Evolutionary conservation across 495 filamentous ascomycete genomes (phyloP).

Genomic region (Penicillium roqueforti): DNA sequence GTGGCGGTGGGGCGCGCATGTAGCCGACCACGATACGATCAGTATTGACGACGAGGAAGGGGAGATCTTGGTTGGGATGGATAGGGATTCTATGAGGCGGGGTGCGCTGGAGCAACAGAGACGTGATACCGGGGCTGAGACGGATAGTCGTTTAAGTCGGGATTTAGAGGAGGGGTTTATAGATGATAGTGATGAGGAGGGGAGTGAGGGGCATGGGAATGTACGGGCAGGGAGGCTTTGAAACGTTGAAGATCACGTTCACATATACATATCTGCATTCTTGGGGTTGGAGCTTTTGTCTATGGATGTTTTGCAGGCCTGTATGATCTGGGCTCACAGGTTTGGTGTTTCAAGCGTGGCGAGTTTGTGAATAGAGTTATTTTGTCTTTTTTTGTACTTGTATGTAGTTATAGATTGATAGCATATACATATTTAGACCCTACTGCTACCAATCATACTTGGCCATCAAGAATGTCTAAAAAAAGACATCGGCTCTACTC

Average conservation of each 20-base stretch:
- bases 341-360: not conserved
- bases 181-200: constrained; percentile 75
- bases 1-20: constrained; percentile 45
- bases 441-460: not conserved
- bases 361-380: not conserved
- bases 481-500: not conserved
- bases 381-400: not conserved
- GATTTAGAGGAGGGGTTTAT: constrained; percentile 82
- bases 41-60: constrained; percentile 65
- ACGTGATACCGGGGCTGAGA: constrained; percentile 36
- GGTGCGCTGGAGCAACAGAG: constrained; percentile 45
- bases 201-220: constrained; percentile 11
- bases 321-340: not conserved
- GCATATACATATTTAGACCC: not conserved
- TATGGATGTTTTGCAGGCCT: not conserved
- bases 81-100: constrained; percentile 46
- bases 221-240: not conserved
- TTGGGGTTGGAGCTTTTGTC: not conserved
- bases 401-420: not conserved
- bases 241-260: constrained; percentile 3
- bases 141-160: constrained; percentile 63
- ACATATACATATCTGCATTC: not conserved
- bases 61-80: constrained; percentile 59
- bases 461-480: not conserved
- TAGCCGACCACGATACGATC: constrained; percentile 55